These are phyloP conservation scores for Citrus inodora DNA, from an alignment of 345 rosid genomes.

Conservation along the genomic window DNA sequence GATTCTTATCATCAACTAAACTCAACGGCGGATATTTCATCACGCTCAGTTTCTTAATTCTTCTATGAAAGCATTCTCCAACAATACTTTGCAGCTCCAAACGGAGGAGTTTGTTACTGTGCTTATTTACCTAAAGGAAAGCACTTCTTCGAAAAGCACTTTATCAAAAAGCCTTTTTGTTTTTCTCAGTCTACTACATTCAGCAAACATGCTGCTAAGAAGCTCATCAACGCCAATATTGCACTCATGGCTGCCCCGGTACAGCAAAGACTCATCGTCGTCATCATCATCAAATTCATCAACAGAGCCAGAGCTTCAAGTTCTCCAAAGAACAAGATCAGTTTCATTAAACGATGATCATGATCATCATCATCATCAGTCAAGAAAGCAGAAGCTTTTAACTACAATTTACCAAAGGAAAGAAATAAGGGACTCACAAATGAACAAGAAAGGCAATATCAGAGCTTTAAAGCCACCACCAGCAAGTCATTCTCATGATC, in stretches of 20 bases:
- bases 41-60: not conserved
- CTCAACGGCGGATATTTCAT: not conserved
- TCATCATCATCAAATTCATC: conserved; percentile 11
- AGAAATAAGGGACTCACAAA: conserved; percentile 16
- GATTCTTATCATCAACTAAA: not conserved
- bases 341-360: conserved; percentile 15
- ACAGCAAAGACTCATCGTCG: conserved; percentile 34
- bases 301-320: conserved; percentile 41
- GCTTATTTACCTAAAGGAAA: not conserved
- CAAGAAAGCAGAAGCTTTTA: conserved; percentile 20
- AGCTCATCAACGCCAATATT: conserved; percentile 52
- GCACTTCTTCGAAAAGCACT: not conserved
- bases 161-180: conserved; percentile 4
- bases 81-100: not conserved
- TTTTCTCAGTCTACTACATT: not conserved
- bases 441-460: conserved; percentile 2
- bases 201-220: conserved; percentile 39
- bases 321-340: conserved; percentile 33
- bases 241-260: conserved; percentile 47
- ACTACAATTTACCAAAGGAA: not conserved
- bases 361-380: conserved; percentile 27
- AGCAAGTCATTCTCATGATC: not conserved
- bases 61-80: not conserved
- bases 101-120: not conserved
- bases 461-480: conserved; percentile 21